Percentiles rank a stretch among this genome's conserved stretches.
phyloP scores from a whole-genome alignment of 345 rosid species.

The Citrus trifoliata region DNA sequence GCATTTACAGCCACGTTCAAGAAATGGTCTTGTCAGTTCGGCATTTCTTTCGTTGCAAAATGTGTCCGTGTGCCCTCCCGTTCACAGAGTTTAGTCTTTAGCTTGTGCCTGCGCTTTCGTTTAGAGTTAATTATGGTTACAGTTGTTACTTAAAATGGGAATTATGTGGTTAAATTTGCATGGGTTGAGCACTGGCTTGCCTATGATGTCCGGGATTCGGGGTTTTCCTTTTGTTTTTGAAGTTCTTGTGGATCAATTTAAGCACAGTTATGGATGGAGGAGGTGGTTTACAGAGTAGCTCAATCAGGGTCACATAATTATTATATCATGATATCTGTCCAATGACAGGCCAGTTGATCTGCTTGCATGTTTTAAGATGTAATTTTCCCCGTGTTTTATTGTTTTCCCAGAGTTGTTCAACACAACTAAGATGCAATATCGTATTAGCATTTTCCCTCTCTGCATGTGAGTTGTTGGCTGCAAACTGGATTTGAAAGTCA shows the following conservation, averaged over 20 bases:
- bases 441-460: background rate
- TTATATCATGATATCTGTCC: background rate
- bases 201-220: background rate
- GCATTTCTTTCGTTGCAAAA: conserved; percentile 3
- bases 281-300: conserved; percentile 1
- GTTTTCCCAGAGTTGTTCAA: background rate
- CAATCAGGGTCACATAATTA: background rate
- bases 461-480: background rate
- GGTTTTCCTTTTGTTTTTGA: background rate
- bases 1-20: conserved; percentile 7
- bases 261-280: background rate
- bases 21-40: background rate
- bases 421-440: background rate
- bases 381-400: background rate
- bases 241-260: background rate
- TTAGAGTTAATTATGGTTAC: background rate
- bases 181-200: conserved; percentile 7
- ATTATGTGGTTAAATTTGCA: background rate
- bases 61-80: background rate
- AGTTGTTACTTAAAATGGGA: background rate
- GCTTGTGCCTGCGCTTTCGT: background rate
- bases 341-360: background rate
- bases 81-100: background rate
- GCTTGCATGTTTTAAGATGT: conserved; percentile 3
- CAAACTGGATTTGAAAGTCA: background rate